Evolutionary conservation across 2,329 filamentous ascomycete species (phyloP).

Genomic region (Exophiala alcalophila): DNA sequence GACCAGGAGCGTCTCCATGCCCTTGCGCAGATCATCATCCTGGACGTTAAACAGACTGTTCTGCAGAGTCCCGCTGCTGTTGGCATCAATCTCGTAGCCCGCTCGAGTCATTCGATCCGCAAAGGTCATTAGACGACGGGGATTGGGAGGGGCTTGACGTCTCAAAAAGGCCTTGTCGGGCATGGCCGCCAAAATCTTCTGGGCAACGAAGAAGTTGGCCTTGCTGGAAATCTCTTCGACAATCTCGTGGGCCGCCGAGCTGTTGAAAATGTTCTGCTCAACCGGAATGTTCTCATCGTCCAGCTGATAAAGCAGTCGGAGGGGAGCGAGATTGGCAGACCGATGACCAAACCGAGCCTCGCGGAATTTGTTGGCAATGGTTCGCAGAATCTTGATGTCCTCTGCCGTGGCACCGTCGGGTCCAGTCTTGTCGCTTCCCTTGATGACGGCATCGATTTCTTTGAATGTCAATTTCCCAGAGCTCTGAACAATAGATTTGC

Average conservation of each 20-base stretch:
- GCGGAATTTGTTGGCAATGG: conserved; percentile 84
- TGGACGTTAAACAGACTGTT: conserved; percentile 94
- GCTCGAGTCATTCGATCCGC: conserved; percentile 89
- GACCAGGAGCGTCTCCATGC: conserved; percentile 92
- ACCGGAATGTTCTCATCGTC: conserved; percentile 98
- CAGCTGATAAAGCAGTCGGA: conserved; percentile 86
- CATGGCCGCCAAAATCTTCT: conserved; percentile 72
- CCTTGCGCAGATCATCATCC: conserved; percentile 83
- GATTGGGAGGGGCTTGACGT: conserved; percentile 79
- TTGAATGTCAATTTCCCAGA: conserved; percentile 78
- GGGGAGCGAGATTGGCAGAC: conserved; percentile 73
- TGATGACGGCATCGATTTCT: conserved; percentile 79
- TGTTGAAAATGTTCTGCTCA: conserved; percentile 93
- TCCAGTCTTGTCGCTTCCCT: conserved; percentile 59
- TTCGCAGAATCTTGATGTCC: conserved; percentile 75
- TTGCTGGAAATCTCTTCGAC: conserved; percentile 95
- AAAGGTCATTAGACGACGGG: conserved; percentile 83
- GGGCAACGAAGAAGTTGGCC: conserved; percentile 83
- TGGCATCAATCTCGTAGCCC: conserved; percentile 83
- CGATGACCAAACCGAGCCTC: conserved; percentile 80
- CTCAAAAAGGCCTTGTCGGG: conserved; percentile 92
- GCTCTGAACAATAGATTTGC: conserved; percentile 91
- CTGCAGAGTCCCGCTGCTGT: conserved; percentile 85
- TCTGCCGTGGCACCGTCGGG: conserved; percentile 66
- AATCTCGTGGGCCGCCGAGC: conserved; percentile 81